phyloP scores from a whole-genome alignment of 2,329 filamentous ascomycete genomes.

The Pestalotiopsis sp. region DNA sequence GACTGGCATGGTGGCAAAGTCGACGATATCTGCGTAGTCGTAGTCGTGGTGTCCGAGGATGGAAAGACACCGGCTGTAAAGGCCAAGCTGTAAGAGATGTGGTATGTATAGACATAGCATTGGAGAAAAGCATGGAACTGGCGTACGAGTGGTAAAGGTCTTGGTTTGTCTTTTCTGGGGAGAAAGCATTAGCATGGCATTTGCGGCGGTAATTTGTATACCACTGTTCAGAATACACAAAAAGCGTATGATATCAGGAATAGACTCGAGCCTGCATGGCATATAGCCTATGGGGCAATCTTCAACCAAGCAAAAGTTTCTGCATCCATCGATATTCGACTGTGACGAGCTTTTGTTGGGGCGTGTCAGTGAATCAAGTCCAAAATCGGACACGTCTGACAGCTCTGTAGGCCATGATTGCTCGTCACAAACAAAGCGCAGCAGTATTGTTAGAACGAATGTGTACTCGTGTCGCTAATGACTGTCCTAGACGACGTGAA shows the following conservation, averaged over 20 bases:
- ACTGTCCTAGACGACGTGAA: background rate
- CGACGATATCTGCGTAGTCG: constrained; percentile 91
- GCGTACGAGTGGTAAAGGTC: background rate
- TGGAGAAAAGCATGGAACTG: background rate
- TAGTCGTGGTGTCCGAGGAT: constrained; percentile 75
- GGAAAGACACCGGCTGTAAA: constrained; percentile 23
- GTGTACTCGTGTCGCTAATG: background rate
- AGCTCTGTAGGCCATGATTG: too few species aligned
- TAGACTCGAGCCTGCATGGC: background rate
- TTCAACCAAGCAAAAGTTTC: background rate
- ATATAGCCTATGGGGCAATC: background rate
- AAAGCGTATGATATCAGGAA: background rate
- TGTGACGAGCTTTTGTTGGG: background rate
- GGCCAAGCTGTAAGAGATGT: constrained; percentile 25
- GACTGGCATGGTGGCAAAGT: constrained; percentile 90
- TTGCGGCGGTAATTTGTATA: constrained; percentile 4
- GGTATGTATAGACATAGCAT: background rate
- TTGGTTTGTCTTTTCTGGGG: background rate
- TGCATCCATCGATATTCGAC: background rate
- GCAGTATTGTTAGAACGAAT: background rate
- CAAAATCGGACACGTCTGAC: too few species aligned
- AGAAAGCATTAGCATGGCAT: constrained; percentile 1
- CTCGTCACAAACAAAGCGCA: background rate
- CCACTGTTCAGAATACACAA: constrained; percentile 1
- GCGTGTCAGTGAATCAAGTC: background rate